These are phyloP conservation scores for Anaeromyces robustus DNA, from an alignment of 192 early-diverging fungal genomes.

Conservation along the genomic window DNA sequence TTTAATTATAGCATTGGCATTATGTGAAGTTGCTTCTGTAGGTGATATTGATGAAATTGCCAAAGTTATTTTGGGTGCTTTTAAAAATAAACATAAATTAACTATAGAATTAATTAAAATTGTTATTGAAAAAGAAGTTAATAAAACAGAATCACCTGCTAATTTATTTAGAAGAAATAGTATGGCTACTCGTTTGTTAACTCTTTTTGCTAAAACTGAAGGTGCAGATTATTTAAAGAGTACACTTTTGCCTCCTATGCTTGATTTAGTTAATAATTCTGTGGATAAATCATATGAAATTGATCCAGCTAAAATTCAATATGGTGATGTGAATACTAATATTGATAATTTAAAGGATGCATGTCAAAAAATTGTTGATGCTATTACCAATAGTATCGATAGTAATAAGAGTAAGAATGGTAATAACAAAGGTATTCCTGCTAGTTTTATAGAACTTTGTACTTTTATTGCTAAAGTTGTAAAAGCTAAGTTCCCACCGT, in stretches of 20 bases:
- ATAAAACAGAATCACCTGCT: slow-evolving; percentile 58
- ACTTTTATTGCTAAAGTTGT: slow-evolving; percentile 63
- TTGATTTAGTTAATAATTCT: slow-evolving; percentile 43
- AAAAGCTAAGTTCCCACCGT: slow-evolving; percentile 61
- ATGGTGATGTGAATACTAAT: slow-evolving; percentile 55
- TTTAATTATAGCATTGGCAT: slow-evolving; percentile 59
- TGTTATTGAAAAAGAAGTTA: slow-evolving; percentile 70
- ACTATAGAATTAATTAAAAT: slow-evolving; percentile 59
- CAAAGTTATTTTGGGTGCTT: slow-evolving; percentile 55
- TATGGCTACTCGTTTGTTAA: slow-evolving; percentile 75
- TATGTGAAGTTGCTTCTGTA: slow-evolving; percentile 72
- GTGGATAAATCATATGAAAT: slow-evolving; percentile 76
- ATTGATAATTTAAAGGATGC: slow-evolving; percentile 60
- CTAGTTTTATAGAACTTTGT: slow-evolving; percentile 63
- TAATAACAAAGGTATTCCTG: slow-evolving; percentile 54
- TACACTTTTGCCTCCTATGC: slow-evolving; percentile 65
- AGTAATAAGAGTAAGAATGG: too few species aligned
- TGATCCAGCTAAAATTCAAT: slow-evolving; percentile 56
- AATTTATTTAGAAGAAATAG: slow-evolving; percentile 86
- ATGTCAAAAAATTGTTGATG: slow-evolving; percentile 63
- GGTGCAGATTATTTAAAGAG: slow-evolving; percentile 65
- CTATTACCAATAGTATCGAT: slow-evolving; percentile 62
- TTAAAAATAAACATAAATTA: slow-evolving; percentile 32
- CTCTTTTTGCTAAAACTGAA: slow-evolving; percentile 63
- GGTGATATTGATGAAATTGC: slow-evolving; percentile 82